Conservation (phyloP, 495 filamentous ascomycete genomes). For the Podospora pseudoanserina region DNA sequence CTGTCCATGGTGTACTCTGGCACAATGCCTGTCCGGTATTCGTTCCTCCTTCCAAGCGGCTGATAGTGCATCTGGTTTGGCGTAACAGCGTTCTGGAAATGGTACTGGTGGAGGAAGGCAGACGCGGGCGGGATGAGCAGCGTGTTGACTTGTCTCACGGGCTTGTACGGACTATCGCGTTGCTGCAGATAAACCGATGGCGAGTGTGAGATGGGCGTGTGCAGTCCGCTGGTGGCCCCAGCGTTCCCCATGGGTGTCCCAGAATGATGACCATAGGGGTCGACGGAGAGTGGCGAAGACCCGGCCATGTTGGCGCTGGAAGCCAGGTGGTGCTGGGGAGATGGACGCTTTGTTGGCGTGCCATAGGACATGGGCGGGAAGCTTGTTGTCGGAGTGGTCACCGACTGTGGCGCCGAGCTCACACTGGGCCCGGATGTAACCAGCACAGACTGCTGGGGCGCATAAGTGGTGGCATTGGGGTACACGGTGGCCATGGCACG, state of each 20-base stretch:
- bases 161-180: conserved; percentile 81
- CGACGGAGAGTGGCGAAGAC: conserved; percentile 48
- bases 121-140: conserved; percentile 85
- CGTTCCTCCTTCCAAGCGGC: conserved; percentile 73
- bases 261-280: conserved; percentile 42
- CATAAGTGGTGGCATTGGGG: conserved; percentile 32
- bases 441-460: conserved; percentile 28
- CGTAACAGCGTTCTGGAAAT: conserved; percentile 43
- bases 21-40: conserved; percentile 75
- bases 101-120: conserved; percentile 70
- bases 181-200: conserved; percentile 59
- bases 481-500: conserved; percentile 52
- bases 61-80: conserved; percentile 94
- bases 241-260: conserved; percentile 19
- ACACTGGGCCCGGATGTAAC: conserved; percentile 35
- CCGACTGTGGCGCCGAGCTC: conserved; percentile 5
- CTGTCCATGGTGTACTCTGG: conserved; percentile 57
- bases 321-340: conserved; percentile 33
- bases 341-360: conserved; percentile 43
- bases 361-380: conserved; percentile 33
- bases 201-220: conserved; percentile 54
- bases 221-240: conserved; percentile 38
- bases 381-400: conserved; percentile 24
- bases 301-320: conserved; percentile 32
- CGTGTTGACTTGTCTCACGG: conserved; percentile 82